Conservation (phyloP, 805 yeast species). For the Ogataea trehaloabstinens region DNA sequence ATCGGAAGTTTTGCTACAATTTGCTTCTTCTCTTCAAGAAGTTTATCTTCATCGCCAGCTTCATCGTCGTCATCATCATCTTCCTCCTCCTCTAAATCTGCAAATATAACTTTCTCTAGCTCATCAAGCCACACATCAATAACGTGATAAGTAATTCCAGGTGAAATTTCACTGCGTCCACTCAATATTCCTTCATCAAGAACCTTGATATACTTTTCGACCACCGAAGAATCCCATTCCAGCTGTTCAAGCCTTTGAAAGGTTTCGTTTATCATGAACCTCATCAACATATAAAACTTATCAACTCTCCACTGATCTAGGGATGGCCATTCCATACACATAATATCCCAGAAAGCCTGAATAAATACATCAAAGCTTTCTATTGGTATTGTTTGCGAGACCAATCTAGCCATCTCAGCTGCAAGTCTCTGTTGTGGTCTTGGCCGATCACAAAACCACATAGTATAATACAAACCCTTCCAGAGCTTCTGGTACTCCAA, state of each 20-base stretch:
- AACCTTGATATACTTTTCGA: constrained; percentile 44
- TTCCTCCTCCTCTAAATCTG: constrained; percentile 46
- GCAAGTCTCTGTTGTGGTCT: constrained; percentile 88
- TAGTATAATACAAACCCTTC: constrained; percentile 92
- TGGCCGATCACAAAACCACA: constrained; percentile 97
- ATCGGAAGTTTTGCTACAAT: constrained; percentile 52
- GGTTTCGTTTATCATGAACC: constrained; percentile 69
- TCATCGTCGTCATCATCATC: constrained; percentile 38
- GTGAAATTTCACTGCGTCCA: constrained; percentile 59
- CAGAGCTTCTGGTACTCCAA: constrained; percentile 79
- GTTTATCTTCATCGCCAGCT: constrained; percentile 9
- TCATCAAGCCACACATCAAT: constrained; percentile 85
- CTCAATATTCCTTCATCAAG: constrained; percentile 37
- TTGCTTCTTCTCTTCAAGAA: constrained; percentile 19
- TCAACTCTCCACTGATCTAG: constrained; percentile 87
- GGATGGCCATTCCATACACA: constrained; percentile 76
- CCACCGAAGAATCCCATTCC: constrained; percentile 52
- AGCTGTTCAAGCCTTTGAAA: constrained; percentile 52
- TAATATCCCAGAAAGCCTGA: constrained; percentile 77
- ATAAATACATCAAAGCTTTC: constrained; percentile 51
- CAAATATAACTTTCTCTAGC: constrained; percentile 62
- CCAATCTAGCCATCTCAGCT: constrained; percentile 58
- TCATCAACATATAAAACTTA: constrained; percentile 76
- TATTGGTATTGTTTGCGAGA: constrained; percentile 41
- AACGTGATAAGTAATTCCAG: constrained; percentile 80